Evolutionary conservation across 2,329 filamentous ascomycete species (phyloP).

Genomic region (Xylaria arbuscula): DNA sequence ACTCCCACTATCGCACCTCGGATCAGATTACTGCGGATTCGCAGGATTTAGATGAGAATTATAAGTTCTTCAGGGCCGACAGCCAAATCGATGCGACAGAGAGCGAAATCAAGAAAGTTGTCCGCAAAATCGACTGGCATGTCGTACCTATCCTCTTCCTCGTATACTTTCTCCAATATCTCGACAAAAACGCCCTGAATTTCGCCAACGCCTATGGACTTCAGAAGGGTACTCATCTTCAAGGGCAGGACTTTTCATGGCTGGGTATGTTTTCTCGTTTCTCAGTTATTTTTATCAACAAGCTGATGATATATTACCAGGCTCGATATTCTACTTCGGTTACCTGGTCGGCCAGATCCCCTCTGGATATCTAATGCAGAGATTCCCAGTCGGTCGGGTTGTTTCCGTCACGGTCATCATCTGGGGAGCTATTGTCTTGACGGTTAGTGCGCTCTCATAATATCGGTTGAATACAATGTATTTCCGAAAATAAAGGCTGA

Average conservation of each 20-base stretch:
- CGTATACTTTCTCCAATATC: slow-evolving; percentile 51
- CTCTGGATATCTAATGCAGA: slow-evolving; percentile 59
- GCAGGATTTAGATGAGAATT: slow-evolving; percentile 49
- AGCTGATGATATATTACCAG: slow-evolving; percentile 37
- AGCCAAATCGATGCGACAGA: slow-evolving; percentile 43
- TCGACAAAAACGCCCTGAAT: slow-evolving; percentile 59
- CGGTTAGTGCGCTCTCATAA: slow-evolving; percentile 38
- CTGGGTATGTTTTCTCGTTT: slow-evolving; percentile 52
- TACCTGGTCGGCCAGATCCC: slow-evolving; percentile 59
- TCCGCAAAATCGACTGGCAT: slow-evolving; percentile 50
- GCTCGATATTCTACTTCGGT: slow-evolving; percentile 64
- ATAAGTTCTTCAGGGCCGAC: slow-evolving; percentile 47
- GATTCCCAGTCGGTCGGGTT: slow-evolving; percentile 61
- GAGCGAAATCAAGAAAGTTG: slow-evolving; percentile 46
- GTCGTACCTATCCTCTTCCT: slow-evolving; percentile 49
- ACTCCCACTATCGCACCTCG: slow-evolving; percentile 11
- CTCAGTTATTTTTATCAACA: slow-evolving; percentile 47
- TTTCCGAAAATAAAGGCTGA: slow-evolving; percentile 12
- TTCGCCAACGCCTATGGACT: slow-evolving; percentile 63
- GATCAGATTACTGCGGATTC: slow-evolving; percentile 37
- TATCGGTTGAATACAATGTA: not conserved
- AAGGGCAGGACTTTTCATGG: slow-evolving; percentile 64
- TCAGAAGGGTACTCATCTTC: slow-evolving; percentile 58
- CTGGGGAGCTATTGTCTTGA: slow-evolving; percentile 62
- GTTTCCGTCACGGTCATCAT: slow-evolving; percentile 56